Conservation (phyloP, 768 basidiomycete species). For the Russula brevipes region DNA sequence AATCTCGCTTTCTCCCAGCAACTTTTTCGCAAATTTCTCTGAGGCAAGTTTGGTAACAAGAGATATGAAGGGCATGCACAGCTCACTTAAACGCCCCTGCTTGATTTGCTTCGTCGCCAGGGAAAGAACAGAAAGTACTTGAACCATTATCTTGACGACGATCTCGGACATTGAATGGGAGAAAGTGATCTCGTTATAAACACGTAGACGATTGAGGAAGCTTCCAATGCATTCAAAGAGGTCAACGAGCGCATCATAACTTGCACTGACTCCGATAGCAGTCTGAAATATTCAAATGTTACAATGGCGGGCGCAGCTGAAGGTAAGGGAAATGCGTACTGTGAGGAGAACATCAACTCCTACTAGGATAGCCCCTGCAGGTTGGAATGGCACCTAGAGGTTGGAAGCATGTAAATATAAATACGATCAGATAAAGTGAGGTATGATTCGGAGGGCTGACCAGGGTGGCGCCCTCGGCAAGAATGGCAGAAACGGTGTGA, state of each 20-base stretch:
- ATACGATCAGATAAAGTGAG: not conserved
- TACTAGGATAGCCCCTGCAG: not conserved
- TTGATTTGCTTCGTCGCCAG: not conserved
- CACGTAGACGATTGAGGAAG: not conserved
- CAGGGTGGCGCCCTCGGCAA: not conserved
- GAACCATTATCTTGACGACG: not conserved
- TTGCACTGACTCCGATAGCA: not conserved
- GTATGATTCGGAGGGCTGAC: not conserved
- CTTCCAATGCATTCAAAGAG: not conserved
- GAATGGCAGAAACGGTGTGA: not conserved
- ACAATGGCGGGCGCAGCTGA: not conserved
- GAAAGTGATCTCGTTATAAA: not conserved
- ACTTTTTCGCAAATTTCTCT: not conserved
- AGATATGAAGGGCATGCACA: not conserved
- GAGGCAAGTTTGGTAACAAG: not conserved
- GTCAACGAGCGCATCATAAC: not conserved
- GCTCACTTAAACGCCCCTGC: not conserved
- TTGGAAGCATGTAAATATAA: too few species aligned
- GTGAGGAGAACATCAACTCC: not conserved
- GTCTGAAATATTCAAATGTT: not conserved
- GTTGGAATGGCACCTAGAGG: not conserved
- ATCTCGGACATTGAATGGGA: not conserved
- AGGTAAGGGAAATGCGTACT: not conserved
- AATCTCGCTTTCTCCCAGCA: not conserved
- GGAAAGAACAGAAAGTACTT: slow-evolving; percentile 1